These are phyloP conservation scores for Leccinum broughii DNA, from an alignment of 768 basidiomycete species.

Conservation along the genomic window DNA sequence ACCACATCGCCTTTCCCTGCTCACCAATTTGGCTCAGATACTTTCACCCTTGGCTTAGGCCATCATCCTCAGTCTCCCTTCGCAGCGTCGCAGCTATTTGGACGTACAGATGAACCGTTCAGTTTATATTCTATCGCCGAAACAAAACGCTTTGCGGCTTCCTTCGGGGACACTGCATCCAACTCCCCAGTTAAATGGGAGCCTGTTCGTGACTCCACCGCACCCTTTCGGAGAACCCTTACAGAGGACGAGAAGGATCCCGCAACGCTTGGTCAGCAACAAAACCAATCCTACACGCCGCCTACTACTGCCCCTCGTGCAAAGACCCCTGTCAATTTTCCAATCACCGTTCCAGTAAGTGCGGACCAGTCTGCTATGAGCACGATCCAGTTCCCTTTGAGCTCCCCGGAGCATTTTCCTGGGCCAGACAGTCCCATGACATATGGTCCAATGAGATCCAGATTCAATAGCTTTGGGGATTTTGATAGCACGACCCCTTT, in stretches of 20 bases:
- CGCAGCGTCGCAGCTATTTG: slow-evolving; percentile 81
- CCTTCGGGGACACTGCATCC: slow-evolving; percentile 55
- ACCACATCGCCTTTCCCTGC: slow-evolving; percentile 70
- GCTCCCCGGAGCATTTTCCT: slow-evolving; percentile 65
- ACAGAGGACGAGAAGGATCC: slow-evolving; percentile 76
- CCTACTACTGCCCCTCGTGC: slow-evolving; percentile 41
- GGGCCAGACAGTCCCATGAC: slow-evolving; percentile 57
- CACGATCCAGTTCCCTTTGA: slow-evolving; percentile 78
- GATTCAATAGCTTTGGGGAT: slow-evolving; percentile 74
- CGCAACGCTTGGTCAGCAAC: slow-evolving; percentile 43
- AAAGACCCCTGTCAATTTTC: slow-evolving; percentile 60
- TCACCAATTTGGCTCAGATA: slow-evolving; percentile 66
- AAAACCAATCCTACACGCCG: slow-evolving; percentile 15
- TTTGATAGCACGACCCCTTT: slow-evolving; percentile 75
- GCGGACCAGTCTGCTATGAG: slow-evolving; percentile 53
- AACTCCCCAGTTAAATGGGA: slow-evolving; percentile 54
- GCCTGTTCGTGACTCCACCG: slow-evolving; percentile 53
- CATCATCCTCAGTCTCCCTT: slow-evolving; percentile 82
- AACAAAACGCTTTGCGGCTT: slow-evolving; percentile 55
- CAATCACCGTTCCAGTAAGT: slow-evolving; percentile 51
- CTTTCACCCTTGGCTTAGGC: slow-evolving; percentile 37
- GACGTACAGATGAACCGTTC: slow-evolving; percentile 74
- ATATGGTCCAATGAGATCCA: slow-evolving; percentile 50
- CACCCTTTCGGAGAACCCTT: slow-evolving; percentile 74
- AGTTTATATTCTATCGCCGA: slow-evolving; percentile 83